These are phyloP conservation scores for Fusarium devonianum DNA, from an alignment of 2,329 filamentous ascomycete species.

Conservation along the genomic window DNA sequence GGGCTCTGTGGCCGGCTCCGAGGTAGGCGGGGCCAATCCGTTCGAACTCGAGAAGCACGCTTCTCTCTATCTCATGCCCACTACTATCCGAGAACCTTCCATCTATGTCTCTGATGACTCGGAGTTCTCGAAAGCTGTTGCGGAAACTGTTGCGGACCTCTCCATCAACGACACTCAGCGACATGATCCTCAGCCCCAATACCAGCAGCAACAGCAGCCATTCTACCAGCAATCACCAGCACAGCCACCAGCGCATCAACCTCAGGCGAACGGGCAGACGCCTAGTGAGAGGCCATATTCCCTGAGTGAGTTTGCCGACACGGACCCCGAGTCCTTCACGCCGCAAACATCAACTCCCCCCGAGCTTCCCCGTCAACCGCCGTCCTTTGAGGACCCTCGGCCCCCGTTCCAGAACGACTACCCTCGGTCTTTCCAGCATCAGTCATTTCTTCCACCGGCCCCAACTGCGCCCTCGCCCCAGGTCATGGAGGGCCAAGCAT, in stretches of 20 bases:
- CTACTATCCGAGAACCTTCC: slow-evolving; percentile 59
- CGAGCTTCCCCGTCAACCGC: slow-evolving; percentile 31
- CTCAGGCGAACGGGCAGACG: slow-evolving; percentile 23
- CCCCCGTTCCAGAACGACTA: slow-evolving; percentile 25
- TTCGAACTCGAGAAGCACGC: slow-evolving; percentile 71
- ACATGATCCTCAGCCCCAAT: slow-evolving; percentile 26
- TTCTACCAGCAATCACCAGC: slow-evolving; percentile 19
- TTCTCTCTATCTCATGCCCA: slow-evolving; percentile 58
- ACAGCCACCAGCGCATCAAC: slow-evolving; percentile 12
- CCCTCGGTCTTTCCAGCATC: slow-evolving; percentile 18
- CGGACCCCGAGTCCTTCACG: slow-evolving; percentile 48
- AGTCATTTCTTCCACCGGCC: slow-evolving; percentile 44
- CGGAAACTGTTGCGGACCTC: slow-evolving; percentile 45
- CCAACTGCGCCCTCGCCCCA: slow-evolving; percentile 56
- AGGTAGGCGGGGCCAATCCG: slow-evolving; percentile 62
- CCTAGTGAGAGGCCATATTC: slow-evolving; percentile 47
- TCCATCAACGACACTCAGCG: slow-evolving; percentile 36
- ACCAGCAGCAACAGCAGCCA: slow-evolving; percentile 31
- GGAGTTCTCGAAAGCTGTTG: slow-evolving; percentile 52
- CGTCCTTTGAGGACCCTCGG: slow-evolving; percentile 32
- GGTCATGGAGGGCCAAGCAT: slow-evolving; percentile 63
- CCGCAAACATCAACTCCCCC: slow-evolving; percentile 44
- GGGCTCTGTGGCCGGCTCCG: slow-evolving; percentile 62
- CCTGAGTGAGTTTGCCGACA: slow-evolving; percentile 51
- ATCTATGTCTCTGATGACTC: slow-evolving; percentile 69